Percentiles rank a stretch among this genome's conserved stretches.
Evolutionary conservation across 768 basidiomycete species (phyloP).

Genomic region (Russula brevipes): DNA sequence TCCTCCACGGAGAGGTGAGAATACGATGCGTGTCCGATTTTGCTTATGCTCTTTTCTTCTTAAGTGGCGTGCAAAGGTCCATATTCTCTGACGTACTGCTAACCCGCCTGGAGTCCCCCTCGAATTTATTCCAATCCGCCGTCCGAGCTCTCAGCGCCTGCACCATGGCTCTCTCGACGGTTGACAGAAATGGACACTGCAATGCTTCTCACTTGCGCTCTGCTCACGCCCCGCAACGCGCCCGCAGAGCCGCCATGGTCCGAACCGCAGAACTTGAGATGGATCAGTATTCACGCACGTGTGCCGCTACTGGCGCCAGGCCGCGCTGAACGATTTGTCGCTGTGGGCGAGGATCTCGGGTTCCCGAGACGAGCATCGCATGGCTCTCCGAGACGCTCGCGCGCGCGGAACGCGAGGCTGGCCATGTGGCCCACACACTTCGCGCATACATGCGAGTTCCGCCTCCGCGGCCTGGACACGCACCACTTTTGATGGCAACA

Average conservation of each 20-base stretch:
- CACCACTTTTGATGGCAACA: not conserved
- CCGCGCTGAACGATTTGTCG: too few species aligned
- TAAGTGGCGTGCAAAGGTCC: not conserved
- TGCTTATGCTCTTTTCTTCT: not conserved
- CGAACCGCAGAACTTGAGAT: too few species aligned
- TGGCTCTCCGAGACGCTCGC: conserved; percentile 12
- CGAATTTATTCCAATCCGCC: not conserved
- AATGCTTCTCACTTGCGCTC: not conserved
- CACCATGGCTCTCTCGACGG: too few species aligned
- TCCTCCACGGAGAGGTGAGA: too few species aligned
- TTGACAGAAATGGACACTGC: too few species aligned
- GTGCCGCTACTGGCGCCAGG: too few species aligned
- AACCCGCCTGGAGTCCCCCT: not conserved
- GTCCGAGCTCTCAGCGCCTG: not conserved
- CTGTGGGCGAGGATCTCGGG: too few species aligned
- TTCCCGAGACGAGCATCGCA: too few species aligned
- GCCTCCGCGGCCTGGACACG: not conserved
- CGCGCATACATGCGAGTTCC: conserved; percentile 10
- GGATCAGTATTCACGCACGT: too few species aligned
- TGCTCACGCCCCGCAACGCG: conserved; percentile 12
- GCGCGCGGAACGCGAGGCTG: conserved; percentile 3
- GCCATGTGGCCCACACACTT: not conserved
- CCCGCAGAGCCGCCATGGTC: not conserved
- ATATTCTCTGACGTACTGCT: too few species aligned
- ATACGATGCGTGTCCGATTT: not conserved